Conservation (phyloP, 495 filamentous ascomycete genomes). For the Rostrohypoxylon terebratum region DNA sequence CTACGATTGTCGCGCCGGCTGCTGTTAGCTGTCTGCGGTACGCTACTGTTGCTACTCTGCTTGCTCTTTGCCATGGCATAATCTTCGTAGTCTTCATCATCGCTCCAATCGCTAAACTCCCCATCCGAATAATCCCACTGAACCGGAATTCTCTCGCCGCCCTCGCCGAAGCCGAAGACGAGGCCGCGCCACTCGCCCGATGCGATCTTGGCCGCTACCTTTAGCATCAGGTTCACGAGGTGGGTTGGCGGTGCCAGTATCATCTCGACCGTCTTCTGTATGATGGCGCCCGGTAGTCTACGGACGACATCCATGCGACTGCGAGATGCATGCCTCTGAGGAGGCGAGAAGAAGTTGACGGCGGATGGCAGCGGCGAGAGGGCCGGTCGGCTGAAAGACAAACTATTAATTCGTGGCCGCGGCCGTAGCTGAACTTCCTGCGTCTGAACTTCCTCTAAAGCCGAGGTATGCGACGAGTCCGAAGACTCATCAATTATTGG, state of each 20-base stretch:
- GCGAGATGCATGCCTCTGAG: conserved; percentile 45
- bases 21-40: conserved; percentile 5
- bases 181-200: conserved; percentile 70
- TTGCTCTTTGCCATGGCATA: conserved; percentile 30
- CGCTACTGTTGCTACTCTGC: conserved; percentile 34
- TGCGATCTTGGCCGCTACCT: conserved; percentile 79
- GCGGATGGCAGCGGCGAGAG: conserved; percentile 78
- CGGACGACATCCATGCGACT: conserved; percentile 56
- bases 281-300: conserved; percentile 72
- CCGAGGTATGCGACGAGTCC: conserved; percentile 23
- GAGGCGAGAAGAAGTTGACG: conserved; percentile 72
- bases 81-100: conserved; percentile 40
- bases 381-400: conserved; percentile 67
- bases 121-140: conserved; percentile 67
- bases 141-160: conserved; percentile 63
- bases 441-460: conserved; percentile 23
- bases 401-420: conserved; percentile 44
- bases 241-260: conserved; percentile 80
- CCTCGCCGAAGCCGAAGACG: conserved; percentile 60
- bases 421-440: conserved; percentile 35
- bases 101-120: conserved; percentile 52
- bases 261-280: conserved; percentile 79
- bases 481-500: not conserved
- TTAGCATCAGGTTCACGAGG: conserved; percentile 80
- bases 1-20: conserved; percentile 23